A percentile compares a stretch with the other conserved stretches of the same genome.
phyloP scores from a whole-genome alignment of 1,139 yeast genomes.

The Yamadazyma conglobata region DNA sequence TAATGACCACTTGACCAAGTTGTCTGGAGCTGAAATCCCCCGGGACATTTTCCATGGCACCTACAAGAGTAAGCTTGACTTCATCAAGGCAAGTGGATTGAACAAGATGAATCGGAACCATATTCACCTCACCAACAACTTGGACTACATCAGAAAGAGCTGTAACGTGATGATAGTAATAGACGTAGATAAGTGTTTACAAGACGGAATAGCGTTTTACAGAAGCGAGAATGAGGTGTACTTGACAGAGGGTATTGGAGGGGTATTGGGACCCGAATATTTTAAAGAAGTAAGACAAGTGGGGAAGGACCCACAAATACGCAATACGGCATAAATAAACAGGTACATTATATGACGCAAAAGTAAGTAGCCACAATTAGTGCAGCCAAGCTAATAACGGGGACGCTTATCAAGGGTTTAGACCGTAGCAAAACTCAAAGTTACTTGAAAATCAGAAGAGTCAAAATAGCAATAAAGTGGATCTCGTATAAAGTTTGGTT shows the following conservation, averaged over 20 bases:
- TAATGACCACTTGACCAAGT: constrained; percentile 35
- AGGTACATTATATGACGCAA: no score
- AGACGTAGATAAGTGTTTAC: constrained; percentile 47
- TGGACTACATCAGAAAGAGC: constrained; percentile 70
- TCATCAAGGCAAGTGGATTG: constrained; percentile 59
- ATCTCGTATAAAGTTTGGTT: no score
- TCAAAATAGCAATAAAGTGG: no score
- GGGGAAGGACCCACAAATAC: no score
- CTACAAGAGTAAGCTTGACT: constrained; percentile 41
- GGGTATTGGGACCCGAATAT: constrained; percentile 32
- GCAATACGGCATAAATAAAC: no score
- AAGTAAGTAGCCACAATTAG: no score
- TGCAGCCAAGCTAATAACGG: no score
- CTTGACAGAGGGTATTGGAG: constrained; percentile 58
- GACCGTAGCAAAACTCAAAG: no score
- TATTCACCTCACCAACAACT: constrained; percentile 59
- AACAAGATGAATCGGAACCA: constrained; percentile 75
- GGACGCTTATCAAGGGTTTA: no score
- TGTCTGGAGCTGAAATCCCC: constrained; percentile 19
- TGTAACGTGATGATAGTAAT: constrained; percentile 63
- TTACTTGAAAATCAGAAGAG: no score
- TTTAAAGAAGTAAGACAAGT: constrained; percentile 1
- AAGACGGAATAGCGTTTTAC: constrained; percentile 52
- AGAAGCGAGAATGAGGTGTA: constrained; percentile 73
- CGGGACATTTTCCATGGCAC: constrained; percentile 76